Base-by-base conservation (phyloP, 805 yeast species). In the Candida easanensis region DNA sequence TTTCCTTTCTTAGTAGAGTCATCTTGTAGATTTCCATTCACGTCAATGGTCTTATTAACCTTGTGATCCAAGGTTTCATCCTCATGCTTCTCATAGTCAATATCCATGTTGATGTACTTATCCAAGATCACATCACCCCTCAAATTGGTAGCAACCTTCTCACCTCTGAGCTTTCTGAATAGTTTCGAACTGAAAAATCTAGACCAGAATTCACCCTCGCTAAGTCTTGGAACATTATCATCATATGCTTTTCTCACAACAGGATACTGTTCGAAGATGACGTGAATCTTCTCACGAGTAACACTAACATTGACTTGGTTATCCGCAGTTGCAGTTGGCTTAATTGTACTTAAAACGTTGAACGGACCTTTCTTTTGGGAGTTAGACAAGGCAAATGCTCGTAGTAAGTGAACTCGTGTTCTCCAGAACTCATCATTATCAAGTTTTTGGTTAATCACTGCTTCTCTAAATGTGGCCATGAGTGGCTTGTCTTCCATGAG, bases 191-290 rank as follows among this genome's bases (percentile, higher is more conserved):
- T 82, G 71, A 93, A 93, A 57, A 93, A 93, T 49, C 97, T 70
- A 10, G 96, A 88, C 99, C 99, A 93, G 56, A 93, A 93, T 58
- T 86, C 96, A 33, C 91, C 90, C 61, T 93, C 98, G 37, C 79
- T 76, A 41, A 93, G 72, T 48, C 83, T 82, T 1, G 98, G 99
- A 4, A 93, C 99, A 45, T 82, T 82, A 42, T 93, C 99, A 46
- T 79, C 82, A 58, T 86, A 93, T 0, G 98, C 98, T 49, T 77
- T 79, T 47, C 87, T 79, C 20, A 93, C 95, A 30, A 90, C 79
- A 0, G 99, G 99, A 58, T 91, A 93, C 46, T 91, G 96, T 39
- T 82, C 87, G 60, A 93, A 90, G 18, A 93, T 88, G 50, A 85
- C 95, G 44, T 79, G 82, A 56, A 93, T 90, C 48, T 84, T 89